Evolutionary conservation across 805 yeast genomes (phyloP), one percentile per base, ranked within the genome.

Genomic region (Kodamaea laetipori): DNA sequence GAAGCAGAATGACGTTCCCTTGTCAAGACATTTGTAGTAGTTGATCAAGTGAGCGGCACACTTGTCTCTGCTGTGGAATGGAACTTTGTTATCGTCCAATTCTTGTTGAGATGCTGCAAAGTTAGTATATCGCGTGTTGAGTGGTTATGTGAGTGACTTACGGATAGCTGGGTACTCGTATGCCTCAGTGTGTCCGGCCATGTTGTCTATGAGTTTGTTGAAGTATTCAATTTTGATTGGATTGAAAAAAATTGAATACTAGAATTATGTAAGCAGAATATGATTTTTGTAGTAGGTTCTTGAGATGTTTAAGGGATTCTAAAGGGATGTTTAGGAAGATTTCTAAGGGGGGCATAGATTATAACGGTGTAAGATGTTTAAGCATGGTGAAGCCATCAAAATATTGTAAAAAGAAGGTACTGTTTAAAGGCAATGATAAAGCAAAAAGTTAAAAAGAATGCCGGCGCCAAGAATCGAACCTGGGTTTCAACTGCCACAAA

Each of bases 1-100:
- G 31, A 55, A 50, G 47, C 76, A 71, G 53, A 61, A 71, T 2
- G 71, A 63, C 11, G 68, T 66, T 1, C 76, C 76, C 54, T 70
- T 71, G 50, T 64, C 67, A 40, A 71, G 66, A 51, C 76, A 71
- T 48, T 69, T 62, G 55, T 66, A 70, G 58, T 71, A 70, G 41
- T 61, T 55, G 45, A 71, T 70, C 50, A 67, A 61, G 48, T 62
- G 73, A 32, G 70, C 63, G 25, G 76, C 75, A 57, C 76, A 71
- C 39, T 60, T 62, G 55, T 71, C 76, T 63, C 76, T 67, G 58
- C 71, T 56, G 46, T 67, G 51, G 53, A 69, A 70, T 6, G 76
- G 75, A 23, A 71, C 73, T 39, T 68, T 60, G 45, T 63, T 55
- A 21, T 58, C 69, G 48, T 71, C 75, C 57, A 71, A 60, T 46